Percentiles rank a stretch among this genome's conserved stretches.
Evolutionary conservation across 2,329 filamentous ascomycete species (phyloP).

Genomic region (Pyricularia sp.): DNA sequence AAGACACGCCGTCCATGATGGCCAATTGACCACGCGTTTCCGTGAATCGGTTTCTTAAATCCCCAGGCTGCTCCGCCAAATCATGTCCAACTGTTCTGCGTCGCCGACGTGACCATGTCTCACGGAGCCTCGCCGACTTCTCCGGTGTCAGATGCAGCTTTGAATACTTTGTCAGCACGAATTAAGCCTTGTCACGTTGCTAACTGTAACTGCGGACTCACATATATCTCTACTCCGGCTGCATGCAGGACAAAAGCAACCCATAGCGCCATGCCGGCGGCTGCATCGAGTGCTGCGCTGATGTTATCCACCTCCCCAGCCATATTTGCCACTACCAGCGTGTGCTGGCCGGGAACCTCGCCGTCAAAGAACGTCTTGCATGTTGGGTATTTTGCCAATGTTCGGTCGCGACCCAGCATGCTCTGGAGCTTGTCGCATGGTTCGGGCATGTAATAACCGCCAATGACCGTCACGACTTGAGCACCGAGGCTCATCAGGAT

Average conservation of each 20-base stretch:
- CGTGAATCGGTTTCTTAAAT: neutral
- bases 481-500: conserved; percentile 32
- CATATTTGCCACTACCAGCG: conserved; percentile 2
- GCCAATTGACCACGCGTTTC: too few relatives aligned
- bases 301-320: conserved; percentile 8
- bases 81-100: conserved; percentile 39
- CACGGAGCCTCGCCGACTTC: conserved; percentile 42
- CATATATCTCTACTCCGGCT: conserved; percentile 37
- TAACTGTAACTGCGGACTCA: conserved; percentile 15
- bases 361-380: conserved; percentile 30
- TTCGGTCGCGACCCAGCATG: conserved; percentile 20
- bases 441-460: conserved; percentile 17
- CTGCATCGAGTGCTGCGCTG: conserved; percentile 35
- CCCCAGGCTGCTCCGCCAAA: neutral
- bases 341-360: conserved; percentile 5
- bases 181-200: neutral
- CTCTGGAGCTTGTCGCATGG: conserved; percentile 40
- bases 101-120: conserved; percentile 47
- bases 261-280: conserved; percentile 45
- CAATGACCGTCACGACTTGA: conserved; percentile 22
- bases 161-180: conserved; percentile 6
- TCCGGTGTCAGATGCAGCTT: conserved; percentile 43
- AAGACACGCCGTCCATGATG: neutral
- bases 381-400: conserved; percentile 29
- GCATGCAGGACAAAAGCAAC: conserved; percentile 41